Conservation (phyloP, 495 filamentous ascomycete species). For the Talaromyces nanjingensis region DNA sequence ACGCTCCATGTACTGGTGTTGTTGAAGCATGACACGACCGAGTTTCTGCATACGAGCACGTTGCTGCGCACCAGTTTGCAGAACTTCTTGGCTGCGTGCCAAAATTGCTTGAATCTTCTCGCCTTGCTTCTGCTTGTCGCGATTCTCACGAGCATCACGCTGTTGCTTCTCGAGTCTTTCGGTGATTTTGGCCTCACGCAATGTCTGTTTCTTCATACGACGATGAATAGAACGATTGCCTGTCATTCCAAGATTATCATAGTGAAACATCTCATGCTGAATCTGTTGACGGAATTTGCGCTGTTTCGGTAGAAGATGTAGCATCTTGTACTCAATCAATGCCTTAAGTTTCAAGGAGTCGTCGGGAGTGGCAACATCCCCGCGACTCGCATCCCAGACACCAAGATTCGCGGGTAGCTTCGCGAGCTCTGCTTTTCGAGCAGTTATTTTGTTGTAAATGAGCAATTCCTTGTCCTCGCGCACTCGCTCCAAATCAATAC, state of each 20-base stretch:
- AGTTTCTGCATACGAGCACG: slow-evolving; percentile 70
- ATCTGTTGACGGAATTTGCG: slow-evolving; percentile 76
- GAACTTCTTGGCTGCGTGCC: slow-evolving; percentile 60
- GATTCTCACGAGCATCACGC: slow-evolving; percentile 83
- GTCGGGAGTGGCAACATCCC: slow-evolving; percentile 63
- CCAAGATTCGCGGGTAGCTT: slow-evolving; percentile 72
- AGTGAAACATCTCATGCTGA: slow-evolving; percentile 81
- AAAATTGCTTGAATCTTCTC: slow-evolving; percentile 76
- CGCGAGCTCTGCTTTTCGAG: slow-evolving; percentile 76
- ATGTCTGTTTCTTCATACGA: slow-evolving; percentile 90
- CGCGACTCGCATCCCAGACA: slow-evolving; percentile 71
- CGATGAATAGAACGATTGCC: slow-evolving; percentile 84
- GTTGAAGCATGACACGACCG: slow-evolving; percentile 74
- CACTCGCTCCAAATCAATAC: slow-evolving; percentile 70
- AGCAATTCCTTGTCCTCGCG: slow-evolving; percentile 80
- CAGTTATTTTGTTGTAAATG: slow-evolving; percentile 79
- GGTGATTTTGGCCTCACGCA: slow-evolving; percentile 93
- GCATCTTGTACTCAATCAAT: slow-evolving; percentile 85
- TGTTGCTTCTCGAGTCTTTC: slow-evolving; percentile 99
- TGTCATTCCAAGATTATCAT: slow-evolving; percentile 91
- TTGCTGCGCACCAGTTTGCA: slow-evolving; percentile 46
- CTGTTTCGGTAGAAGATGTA: slow-evolving; percentile 78
- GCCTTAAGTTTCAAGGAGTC: slow-evolving; percentile 82
- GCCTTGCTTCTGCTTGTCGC: slow-evolving; percentile 92
- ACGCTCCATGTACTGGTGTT: slow-evolving; percentile 95